A percentile compares a stretch with the other conserved stretches of the same genome.
phyloP scores from a whole-genome alignment of 2,329 filamentous ascomycete genomes.

The Monilinia polystroma region DNA sequence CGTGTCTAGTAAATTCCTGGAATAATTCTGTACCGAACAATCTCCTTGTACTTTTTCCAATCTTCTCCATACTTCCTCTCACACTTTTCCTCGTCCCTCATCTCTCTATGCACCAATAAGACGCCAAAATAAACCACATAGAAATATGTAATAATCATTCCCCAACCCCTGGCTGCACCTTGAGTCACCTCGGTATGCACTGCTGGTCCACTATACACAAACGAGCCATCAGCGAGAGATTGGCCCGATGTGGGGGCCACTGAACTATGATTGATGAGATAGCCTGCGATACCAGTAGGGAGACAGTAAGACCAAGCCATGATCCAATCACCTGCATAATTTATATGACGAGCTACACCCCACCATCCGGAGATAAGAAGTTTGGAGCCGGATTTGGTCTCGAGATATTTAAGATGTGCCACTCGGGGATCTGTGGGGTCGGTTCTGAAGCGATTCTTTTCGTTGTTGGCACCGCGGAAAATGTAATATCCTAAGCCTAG shows the following conservation, averaged over 20 bases:
- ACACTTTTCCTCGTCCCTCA: slow-evolving; percentile 89
- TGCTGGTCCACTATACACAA: slow-evolving; percentile 50
- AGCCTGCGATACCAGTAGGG: slow-evolving; percentile 82
- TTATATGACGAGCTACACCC: slow-evolving; percentile 89
- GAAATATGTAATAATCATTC: slow-evolving; percentile 88
- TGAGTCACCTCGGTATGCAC: slow-evolving; percentile 66
- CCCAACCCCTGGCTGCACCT: slow-evolving; percentile 75
- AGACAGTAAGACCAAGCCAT: slow-evolving; percentile 90
- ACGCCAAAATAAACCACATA: slow-evolving; percentile 91
- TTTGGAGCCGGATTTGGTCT: slow-evolving; percentile 78
- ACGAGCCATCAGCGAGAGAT: slow-evolving; percentile 50
- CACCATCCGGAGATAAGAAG: slow-evolving; percentile 89
- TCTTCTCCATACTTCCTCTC: slow-evolving; percentile 86
- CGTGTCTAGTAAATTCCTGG: slow-evolving; percentile 72
- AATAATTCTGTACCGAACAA: slow-evolving; percentile 70
- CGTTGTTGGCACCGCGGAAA: slow-evolving; percentile 89
- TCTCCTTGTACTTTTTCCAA: slow-evolving; percentile 84
- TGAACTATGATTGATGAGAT: slow-evolving; percentile 59
- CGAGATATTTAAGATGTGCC: slow-evolving; percentile 77
- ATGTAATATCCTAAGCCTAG: slow-evolving; percentile 78
- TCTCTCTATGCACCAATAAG: slow-evolving; percentile 80
- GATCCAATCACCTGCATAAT: slow-evolving; percentile 93
- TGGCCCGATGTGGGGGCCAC: slow-evolving; percentile 51
- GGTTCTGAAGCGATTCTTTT: slow-evolving; percentile 93
- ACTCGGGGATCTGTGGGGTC: slow-evolving; percentile 79